These are phyloP conservation scores for Xylaria sp. DNA, from an alignment of 2,329 filamentous ascomycete genomes.

Conservation along the genomic window DNA sequence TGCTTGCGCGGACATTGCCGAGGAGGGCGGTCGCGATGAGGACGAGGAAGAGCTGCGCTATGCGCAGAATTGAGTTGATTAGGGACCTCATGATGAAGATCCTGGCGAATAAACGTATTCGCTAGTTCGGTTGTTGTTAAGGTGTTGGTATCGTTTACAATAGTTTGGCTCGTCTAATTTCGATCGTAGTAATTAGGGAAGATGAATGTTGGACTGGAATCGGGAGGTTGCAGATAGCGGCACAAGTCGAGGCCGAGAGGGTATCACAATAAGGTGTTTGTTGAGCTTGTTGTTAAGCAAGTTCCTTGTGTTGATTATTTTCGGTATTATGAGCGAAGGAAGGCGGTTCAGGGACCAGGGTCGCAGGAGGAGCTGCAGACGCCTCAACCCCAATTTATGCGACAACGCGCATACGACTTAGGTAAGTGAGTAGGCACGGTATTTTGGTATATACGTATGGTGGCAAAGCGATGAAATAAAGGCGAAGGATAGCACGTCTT, in stretches of 20 bases:
- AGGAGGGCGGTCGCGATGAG: constrained; percentile 66
- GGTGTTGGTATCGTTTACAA: neutral
- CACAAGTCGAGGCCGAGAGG: constrained; percentile 1
- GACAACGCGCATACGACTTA: neutral
- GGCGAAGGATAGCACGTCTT: constrained; percentile 7
- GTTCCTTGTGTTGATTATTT: constrained; percentile 31
- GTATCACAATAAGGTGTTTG: neutral
- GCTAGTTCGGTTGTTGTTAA: neutral
- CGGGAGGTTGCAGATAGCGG: neutral
- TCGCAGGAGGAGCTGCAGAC: constrained; percentile 2
- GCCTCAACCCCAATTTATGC: constrained; percentile 5
- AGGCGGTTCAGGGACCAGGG: constrained; percentile 20
- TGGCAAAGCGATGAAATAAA: neutral
- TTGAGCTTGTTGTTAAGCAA: constrained; percentile 11
- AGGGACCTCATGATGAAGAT: constrained; percentile 46
- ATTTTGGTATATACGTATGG: neutral
- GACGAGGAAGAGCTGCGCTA: constrained; percentile 61
- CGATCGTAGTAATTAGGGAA: constrained; percentile 8
- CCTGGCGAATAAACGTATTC: neutral
- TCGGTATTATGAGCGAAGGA: constrained; percentile 14
- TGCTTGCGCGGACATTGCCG: constrained; percentile 66
- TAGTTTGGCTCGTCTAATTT: neutral
- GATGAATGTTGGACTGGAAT: neutral
- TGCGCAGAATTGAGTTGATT: constrained; percentile 59
- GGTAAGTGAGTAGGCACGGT: neutral